Conservation (phyloP, 148 eudicot genomes). For the Gaultheria prostrata region DNA sequence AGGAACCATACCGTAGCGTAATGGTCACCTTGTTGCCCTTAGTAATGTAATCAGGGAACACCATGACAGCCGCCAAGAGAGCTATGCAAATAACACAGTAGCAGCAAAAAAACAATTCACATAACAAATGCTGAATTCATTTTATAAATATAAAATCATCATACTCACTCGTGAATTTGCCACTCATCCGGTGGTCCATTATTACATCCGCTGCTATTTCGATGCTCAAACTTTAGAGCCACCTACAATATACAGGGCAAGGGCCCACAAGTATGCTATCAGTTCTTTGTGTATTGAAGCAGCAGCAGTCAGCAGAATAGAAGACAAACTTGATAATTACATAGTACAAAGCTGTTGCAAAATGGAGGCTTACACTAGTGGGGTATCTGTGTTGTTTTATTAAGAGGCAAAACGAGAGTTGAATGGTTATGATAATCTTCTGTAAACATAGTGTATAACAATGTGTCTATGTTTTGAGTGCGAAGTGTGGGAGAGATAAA, state of each 20-base stretch:
- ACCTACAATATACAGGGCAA: background rate
- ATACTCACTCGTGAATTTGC: too few relatives aligned
- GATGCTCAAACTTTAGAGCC: too few relatives aligned
- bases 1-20: too few relatives aligned
- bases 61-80: constrained; percentile 80
- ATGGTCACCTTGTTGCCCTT: constrained; percentile 65
- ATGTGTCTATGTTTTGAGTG: too few relatives aligned
- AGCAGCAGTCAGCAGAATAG: background rate
- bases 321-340: background rate
- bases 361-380: too few relatives aligned
- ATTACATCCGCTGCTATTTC: too few relatives aligned
- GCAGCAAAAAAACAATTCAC: background rate
- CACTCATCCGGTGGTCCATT: too few relatives aligned
- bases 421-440: too few relatives aligned
- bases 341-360: background rate
- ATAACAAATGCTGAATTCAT: background rate
- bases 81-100: constrained; percentile 26
- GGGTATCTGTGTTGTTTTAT: too few relatives aligned
- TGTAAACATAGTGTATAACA: too few relatives aligned
- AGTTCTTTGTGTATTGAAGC: background rate
- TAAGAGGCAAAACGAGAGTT: too few relatives aligned
- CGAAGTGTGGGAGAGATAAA: too few relatives aligned
- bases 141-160: background rate
- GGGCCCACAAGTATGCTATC: background rate
- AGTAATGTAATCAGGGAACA: constrained; percentile 71